These are phyloP conservation scores for Colletotrichum tropicicola DNA, from an alignment of 2,329 filamentous ascomycete species.

Conservation along the genomic window DNA sequence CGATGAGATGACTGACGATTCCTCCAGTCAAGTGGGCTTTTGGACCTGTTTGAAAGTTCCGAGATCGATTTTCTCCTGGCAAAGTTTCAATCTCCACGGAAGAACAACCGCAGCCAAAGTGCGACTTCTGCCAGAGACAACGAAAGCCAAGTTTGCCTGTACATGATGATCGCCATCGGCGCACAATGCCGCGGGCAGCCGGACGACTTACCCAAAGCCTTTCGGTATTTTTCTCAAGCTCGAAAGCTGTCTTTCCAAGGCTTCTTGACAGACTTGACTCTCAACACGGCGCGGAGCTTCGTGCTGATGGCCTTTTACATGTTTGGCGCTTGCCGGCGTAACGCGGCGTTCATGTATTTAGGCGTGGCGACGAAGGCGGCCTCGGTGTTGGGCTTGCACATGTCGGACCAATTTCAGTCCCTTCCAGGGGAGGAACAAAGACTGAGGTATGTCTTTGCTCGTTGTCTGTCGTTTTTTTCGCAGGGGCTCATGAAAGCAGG, in stretches of 20 bases:
- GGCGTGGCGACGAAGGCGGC: slow-evolving; percentile 67
- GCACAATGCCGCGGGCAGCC: slow-evolving; percentile 48
- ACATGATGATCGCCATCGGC: slow-evolving; percentile 62
- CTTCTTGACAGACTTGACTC: slow-evolving; percentile 62
- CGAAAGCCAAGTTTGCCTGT: slow-evolving; percentile 14
- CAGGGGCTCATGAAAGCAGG: fast-evolving
- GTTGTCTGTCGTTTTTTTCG: fast-evolving
- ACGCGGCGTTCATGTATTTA: slow-evolving; percentile 71
- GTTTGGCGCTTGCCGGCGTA: slow-evolving; percentile 65
- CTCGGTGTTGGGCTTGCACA: slow-evolving; percentile 64
- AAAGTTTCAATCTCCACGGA: neutral
- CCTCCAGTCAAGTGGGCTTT: slow-evolving; percentile 42
- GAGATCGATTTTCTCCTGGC: neutral
- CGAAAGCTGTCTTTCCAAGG: slow-evolving; percentile 57
- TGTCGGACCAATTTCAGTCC: slow-evolving; percentile 40
- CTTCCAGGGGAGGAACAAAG: slow-evolving; percentile 30
- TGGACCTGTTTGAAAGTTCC: slow-evolving; percentile 40
- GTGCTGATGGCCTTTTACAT: slow-evolving; percentile 68
- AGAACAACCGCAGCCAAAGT: neutral
- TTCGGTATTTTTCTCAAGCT: slow-evolving; percentile 55
- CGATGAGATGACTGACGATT: neutral
- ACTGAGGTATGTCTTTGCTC: slow-evolving; percentile 33
- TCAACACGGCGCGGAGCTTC: slow-evolving; percentile 61
- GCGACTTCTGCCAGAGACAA: neutral
- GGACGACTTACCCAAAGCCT: slow-evolving; percentile 29